Evolutionary conservation across 2,329 filamentous ascomycete species (phyloP).

Genomic region (Cryphonectria naterciae): DNA sequence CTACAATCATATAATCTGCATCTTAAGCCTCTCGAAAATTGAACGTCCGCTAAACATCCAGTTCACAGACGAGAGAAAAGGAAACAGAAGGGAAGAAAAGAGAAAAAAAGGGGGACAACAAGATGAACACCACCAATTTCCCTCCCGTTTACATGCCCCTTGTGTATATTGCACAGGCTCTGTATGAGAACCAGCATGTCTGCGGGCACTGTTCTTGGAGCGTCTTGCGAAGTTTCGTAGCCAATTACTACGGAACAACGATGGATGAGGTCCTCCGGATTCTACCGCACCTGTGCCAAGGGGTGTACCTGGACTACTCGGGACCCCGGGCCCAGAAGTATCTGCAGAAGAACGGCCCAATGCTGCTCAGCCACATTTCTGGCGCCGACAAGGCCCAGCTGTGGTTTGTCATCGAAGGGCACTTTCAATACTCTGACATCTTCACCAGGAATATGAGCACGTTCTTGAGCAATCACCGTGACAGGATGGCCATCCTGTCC

Average conservation of each 20-base stretch:
- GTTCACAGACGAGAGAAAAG: neutral
- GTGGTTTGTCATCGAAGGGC: slow-evolving; percentile 1
- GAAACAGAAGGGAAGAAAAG: neutral
- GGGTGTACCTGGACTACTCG: neutral
- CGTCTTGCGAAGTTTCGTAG: neutral
- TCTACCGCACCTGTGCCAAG: neutral
- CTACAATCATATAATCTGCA: neutral
- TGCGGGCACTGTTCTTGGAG: neutral
- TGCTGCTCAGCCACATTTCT: slow-evolving; percentile 4
- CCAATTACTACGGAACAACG: neutral
- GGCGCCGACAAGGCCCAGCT: slow-evolving; percentile 1
- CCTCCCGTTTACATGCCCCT: neutral
- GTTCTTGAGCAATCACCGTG: neutral
- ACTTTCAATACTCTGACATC: neutral
- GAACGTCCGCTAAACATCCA: neutral
- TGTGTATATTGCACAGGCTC: slow-evolving; percentile 6
- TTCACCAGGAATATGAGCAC: neutral
- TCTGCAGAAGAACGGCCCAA: neutral
- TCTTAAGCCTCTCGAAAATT: neutral
- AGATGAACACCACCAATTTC: neutral
- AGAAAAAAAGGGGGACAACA: no score
- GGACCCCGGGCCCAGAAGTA: neutral
- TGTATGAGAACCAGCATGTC: neutral
- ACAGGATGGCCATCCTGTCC: neutral
- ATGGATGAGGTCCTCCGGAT: neutral